These are phyloP conservation scores for Diutina mesorugosa DNA, from an alignment of 1,139 yeast species.

Conservation along the genomic window DNA sequence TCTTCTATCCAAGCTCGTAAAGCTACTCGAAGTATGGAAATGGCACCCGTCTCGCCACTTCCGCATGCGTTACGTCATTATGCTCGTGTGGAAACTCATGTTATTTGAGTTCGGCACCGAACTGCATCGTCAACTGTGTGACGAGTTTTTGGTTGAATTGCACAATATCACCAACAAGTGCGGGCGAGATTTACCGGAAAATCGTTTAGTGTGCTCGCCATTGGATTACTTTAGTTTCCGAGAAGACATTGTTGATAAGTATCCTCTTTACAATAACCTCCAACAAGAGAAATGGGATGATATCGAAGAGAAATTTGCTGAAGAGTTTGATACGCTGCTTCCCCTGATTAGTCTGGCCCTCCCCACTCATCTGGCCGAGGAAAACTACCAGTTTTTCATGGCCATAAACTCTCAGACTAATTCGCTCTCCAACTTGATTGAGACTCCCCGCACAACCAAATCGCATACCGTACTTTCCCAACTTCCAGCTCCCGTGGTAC, in stretches of 20 bases:
- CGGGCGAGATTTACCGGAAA: constrained; percentile 9
- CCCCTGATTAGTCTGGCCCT: not conserved
- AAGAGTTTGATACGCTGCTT: not conserved
- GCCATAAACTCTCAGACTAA: constrained; percentile 30
- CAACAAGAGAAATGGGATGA: not conserved
- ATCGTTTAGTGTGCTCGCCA: constrained; percentile 47
- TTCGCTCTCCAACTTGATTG: constrained; percentile 44
- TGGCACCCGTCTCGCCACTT: constrained; percentile 26
- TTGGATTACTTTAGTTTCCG: constrained; percentile 70
- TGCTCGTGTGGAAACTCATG: constrained; percentile 46
- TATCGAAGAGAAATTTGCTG: not conserved
- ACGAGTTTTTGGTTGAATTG: constrained; percentile 31
- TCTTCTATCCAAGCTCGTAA: constrained; percentile 15
- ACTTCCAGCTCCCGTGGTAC: constrained; percentile 53
- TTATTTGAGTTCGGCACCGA: constrained; percentile 56
- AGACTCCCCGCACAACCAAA: constrained; percentile 44
- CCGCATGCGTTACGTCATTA: constrained; percentile 37
- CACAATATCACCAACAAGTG: constrained; percentile 27
- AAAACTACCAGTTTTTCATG: constrained; percentile 23
- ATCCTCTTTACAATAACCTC: constrained; percentile 29
- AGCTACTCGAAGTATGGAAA: constrained; percentile 44
- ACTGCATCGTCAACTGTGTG: constrained; percentile 28
- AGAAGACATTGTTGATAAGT: constrained; percentile 62
- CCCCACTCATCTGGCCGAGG: not conserved
- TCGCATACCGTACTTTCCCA: constrained; percentile 42